A percentile compares a stretch with the other conserved stretches of the same genome.
These are phyloP conservation scores for Leishmania major DNA, from an alignment of 208 protist genomes.

Conservation along the genomic window DNA sequence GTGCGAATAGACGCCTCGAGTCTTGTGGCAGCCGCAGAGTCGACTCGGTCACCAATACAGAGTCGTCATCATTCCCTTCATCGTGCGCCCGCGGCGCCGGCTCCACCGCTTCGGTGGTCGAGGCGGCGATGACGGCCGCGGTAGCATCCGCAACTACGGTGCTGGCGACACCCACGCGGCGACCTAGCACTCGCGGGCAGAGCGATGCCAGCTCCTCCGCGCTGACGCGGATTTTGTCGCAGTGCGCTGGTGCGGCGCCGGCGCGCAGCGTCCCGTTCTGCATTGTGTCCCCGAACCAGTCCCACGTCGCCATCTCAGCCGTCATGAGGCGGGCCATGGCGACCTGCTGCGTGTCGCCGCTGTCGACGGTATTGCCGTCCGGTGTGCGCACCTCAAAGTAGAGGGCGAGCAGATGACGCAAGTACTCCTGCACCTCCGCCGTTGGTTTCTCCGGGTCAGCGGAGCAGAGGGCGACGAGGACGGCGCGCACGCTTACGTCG, in stretches of 20 bases:
- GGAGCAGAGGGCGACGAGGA: slow-evolving; percentile 37
- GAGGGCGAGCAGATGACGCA: slow-evolving; percentile 49
- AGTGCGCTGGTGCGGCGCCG: slow-evolving; percentile 15
- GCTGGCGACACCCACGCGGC: slow-evolving; percentile 16
- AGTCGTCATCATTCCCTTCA: slow-evolving; percentile 1
- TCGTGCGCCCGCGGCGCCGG: background rate
- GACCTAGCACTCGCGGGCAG: slow-evolving; percentile 48
- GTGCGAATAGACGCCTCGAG: background rate
- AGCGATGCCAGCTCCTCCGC: slow-evolving; percentile 42
- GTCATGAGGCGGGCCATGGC: slow-evolving; percentile 18
- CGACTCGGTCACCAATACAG: slow-evolving; percentile 10
- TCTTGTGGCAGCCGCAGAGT: background rate
- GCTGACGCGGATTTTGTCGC: slow-evolving; percentile 37
- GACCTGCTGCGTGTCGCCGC: slow-evolving; percentile 29
- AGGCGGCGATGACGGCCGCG: slow-evolving; percentile 21
- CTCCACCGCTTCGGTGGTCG: background rate
- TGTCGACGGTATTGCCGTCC: slow-evolving; percentile 26
- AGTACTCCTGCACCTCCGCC: slow-evolving; percentile 41
- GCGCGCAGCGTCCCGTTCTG: slow-evolving; percentile 5
- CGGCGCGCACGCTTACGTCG: slow-evolving; percentile 38
- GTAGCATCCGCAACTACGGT: slow-evolving; percentile 10
- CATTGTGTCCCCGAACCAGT: slow-evolving; percentile 27
- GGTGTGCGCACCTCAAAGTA: slow-evolving; percentile 35
- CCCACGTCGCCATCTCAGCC: slow-evolving; percentile 24
- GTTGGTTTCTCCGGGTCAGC: slow-evolving; percentile 37